Base-by-base conservation (phyloP, 352 stramenopile genomes). In the Phytophthora hibernalis region DNA sequence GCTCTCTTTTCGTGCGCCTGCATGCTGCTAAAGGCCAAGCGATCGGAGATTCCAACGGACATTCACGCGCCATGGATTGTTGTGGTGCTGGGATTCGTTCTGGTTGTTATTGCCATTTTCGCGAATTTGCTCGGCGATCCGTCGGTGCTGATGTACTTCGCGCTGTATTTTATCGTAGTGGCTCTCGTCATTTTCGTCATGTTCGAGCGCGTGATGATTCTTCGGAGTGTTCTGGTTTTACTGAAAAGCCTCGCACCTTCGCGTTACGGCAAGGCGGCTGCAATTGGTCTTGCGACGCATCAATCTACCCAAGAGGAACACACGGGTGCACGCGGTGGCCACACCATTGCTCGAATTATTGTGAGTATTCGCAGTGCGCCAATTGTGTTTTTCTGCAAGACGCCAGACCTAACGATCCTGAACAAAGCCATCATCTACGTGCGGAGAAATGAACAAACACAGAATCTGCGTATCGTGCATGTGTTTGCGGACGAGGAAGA, bases 371-470 rank as follows among this genome's bases (percentile, higher is more conserved):
- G 87, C 54, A 44, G 73, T 10, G 57, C 70, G 15, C 91, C 89
- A 0, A 90, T 96, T 59, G 65, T 97, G 16, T 97, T 97, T 68
- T 97, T 96, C 71, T 89, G 76, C 75, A 97, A 97, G 77, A 49
- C 68, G 1, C 82, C 88, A 30, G 87, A 97, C 66, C 65, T 97
- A 7, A 89, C 92, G 61, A 77, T 92, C 47, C 58, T 97, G 40
- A 97, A 97, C 79, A 97, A 97, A 67, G 90, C 89, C 9, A 77
- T 97, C 30, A 75, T 96, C 8, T 97, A 97, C 60, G 90, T 97
- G 49, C 84, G 85, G 13, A 70, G 85, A 16, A 97, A 97, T 66
- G 82, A 91, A 22, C 85, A 96, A 63, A 97, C 90, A 4, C 76
- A 91, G 50, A 89, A 82, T 18, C 75, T 97, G 48, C 83, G 92